phyloP scores from a whole-genome alignment of 2,329 filamentous ascomycete species.

The Fusarium odoratissimum region DNA sequence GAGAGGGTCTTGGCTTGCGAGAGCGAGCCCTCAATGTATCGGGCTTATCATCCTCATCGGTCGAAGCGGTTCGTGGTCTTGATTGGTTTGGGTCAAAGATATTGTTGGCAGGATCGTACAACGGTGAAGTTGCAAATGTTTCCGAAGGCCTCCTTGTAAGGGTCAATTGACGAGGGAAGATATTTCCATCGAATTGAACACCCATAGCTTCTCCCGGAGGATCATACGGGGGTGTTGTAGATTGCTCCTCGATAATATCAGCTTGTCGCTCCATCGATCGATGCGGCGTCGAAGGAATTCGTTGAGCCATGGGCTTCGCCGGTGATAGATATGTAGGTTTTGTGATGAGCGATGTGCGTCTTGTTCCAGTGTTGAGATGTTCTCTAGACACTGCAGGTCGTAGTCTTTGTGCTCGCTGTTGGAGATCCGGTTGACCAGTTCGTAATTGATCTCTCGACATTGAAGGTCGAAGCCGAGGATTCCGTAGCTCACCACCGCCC shows the following conservation, averaged over 20 bases:
- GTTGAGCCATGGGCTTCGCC: constrained; percentile 26
- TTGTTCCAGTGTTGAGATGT: constrained; percentile 48
- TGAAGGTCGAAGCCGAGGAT: constrained; percentile 56
- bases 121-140: constrained; percentile 41
- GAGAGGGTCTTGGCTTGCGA: constrained; percentile 62
- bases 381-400: constrained; percentile 55
- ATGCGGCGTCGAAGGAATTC: constrained; percentile 37
- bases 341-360: constrained; percentile 35
- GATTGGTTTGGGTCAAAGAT: constrained; percentile 37
- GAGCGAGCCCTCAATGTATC: constrained; percentile 40
- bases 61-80: constrained; percentile 32
- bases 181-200: constrained; percentile 37
- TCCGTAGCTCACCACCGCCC: constrained; percentile 50
- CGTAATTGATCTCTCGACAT: constrained; percentile 55
- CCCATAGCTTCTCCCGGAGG: constrained; percentile 36
- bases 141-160: constrained; percentile 50
- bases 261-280: constrained; percentile 32
- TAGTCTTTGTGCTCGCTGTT: constrained; percentile 55
- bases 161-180: constrained; percentile 44
- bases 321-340: constrained; percentile 34
- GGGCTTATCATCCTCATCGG: constrained; percentile 31
- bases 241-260: constrained; percentile 41
- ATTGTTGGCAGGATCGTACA: constrained; percentile 31
- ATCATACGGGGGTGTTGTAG: constrained; percentile 42
- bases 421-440: constrained; percentile 30